Conservation (phyloP, 257 asterid genomes). For the Solanum microdontum region DNA sequence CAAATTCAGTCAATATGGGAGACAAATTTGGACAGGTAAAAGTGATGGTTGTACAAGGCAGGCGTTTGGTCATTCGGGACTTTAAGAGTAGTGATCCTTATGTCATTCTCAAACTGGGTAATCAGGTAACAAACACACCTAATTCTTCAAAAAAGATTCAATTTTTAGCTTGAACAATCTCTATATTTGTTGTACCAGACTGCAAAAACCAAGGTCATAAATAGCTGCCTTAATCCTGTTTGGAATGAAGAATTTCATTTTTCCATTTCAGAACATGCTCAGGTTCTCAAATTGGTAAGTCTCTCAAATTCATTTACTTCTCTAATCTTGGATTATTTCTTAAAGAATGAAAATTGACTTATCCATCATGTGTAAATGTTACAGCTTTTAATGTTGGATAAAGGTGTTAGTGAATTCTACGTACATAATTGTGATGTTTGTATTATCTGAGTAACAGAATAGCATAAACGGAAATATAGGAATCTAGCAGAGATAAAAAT, state of each 20-base stretch:
- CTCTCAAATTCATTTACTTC: not conserved
- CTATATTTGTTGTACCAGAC: constrained; percentile 12
- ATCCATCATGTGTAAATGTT: not conserved
- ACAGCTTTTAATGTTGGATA: not conserved
- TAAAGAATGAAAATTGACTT: not conserved
- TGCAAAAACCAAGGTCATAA: constrained; percentile 35
- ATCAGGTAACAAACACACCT: constrained; percentile 16
- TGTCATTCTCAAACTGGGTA: constrained; percentile 34
- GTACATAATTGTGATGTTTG: not conserved
- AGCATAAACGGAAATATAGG: not conserved
- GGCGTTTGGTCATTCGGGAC: constrained; percentile 27
- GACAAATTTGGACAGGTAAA: constrained; percentile 24
- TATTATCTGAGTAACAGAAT: not conserved
- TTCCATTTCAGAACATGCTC: constrained; percentile 29
- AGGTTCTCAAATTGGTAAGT: constrained; percentile 29
- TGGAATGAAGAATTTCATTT: constrained; percentile 43
- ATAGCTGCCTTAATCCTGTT: constrained; percentile 34
- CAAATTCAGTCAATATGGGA: constrained; percentile 15
- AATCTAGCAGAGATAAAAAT: not conserved
- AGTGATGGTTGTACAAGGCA: constrained; percentile 28
- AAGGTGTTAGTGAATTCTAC: not conserved
- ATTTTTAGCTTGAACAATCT: not conserved
- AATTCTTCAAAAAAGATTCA: not conserved
- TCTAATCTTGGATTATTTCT: not conserved
- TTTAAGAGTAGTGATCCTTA: constrained; percentile 43